A percentile compares a stretch with the other conserved stretches of the same genome.
Conservation (phyloP, 139 green algal species). For the Coccomyxa sp. region DNA sequence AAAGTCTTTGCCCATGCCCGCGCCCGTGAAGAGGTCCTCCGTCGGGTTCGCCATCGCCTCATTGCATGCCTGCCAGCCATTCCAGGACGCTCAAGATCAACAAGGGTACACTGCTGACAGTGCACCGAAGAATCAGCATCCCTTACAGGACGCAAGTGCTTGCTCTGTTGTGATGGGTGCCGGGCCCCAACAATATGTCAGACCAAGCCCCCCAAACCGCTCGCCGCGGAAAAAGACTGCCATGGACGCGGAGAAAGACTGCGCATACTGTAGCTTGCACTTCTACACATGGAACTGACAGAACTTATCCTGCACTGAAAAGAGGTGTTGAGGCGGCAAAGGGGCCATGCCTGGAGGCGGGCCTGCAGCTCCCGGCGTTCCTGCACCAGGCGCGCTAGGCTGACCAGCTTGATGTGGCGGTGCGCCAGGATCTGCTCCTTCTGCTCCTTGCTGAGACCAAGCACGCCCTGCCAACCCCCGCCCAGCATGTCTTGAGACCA, state of each 20-base stretch:
- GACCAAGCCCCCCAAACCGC: too few relatives aligned
- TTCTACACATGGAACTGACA: too few relatives aligned
- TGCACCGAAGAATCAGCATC: too few relatives aligned
- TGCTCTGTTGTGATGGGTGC: too few relatives aligned
- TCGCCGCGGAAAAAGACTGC: too few relatives aligned
- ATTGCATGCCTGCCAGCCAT: neutral
- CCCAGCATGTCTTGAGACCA: neutral
- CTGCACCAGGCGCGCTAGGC: neutral
- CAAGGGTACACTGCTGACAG: too few relatives aligned
- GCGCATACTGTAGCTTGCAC: too few relatives aligned
- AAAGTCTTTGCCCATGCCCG: neutral
- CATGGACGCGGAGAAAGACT: too few relatives aligned
- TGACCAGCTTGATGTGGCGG: neutral
- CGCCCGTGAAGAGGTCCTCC: neutral
- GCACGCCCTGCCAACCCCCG: neutral
- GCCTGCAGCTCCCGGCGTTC: neutral
- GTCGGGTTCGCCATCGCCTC: neutral
- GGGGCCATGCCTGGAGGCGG: neutral
- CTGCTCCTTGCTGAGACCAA: neutral
- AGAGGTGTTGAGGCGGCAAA: neutral
- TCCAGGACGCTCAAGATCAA: neutral
- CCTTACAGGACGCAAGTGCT: too few relatives aligned
- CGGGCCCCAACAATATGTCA: too few relatives aligned
- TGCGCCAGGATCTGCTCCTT: neutral
- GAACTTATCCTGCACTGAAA: too few relatives aligned